These are phyloP conservation scores for Fraxinus americana DNA, from an alignment of 257 asterid species.

Conservation along the genomic window DNA sequence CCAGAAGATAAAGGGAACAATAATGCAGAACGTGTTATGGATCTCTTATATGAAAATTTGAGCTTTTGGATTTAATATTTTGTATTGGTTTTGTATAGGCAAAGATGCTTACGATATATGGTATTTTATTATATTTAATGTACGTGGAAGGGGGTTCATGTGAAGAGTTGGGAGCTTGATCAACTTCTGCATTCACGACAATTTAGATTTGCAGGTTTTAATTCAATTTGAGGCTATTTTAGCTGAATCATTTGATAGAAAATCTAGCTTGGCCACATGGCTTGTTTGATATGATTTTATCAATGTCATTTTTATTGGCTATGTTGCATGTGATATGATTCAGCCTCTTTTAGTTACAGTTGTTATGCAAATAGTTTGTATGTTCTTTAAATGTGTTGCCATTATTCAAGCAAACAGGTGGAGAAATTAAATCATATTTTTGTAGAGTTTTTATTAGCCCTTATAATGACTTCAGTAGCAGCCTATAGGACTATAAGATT, in stretches of 20 bases:
- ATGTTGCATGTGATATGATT: neutral
- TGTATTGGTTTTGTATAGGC: neutral
- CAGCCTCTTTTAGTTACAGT: constrained; percentile 1
- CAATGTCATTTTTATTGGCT: neutral
- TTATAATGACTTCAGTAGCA: neutral
- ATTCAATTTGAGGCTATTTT: constrained; percentile 9
- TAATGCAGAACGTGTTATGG: neutral
- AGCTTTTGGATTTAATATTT: neutral
- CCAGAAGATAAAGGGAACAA: neutral
- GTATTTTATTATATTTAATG: neutral
- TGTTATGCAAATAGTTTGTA: neutral
- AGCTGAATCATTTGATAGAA: constrained; percentile 12
- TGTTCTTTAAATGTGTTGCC: neutral
- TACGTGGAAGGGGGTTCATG: neutral
- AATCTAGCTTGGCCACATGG: neutral
- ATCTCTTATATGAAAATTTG: neutral
- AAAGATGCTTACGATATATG: neutral
- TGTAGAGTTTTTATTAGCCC: neutral
- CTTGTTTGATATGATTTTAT: neutral
- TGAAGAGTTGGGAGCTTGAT: constrained; percentile 26
- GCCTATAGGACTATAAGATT: neutral
- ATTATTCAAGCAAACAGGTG: neutral
- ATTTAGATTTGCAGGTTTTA: neutral
- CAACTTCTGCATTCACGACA: constrained; percentile 13
- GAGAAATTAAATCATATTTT: neutral